Evolutionary conservation across 2,329 filamentous ascomycete species (phyloP).

Genomic region (Calcarisporium arbuscula): DNA sequence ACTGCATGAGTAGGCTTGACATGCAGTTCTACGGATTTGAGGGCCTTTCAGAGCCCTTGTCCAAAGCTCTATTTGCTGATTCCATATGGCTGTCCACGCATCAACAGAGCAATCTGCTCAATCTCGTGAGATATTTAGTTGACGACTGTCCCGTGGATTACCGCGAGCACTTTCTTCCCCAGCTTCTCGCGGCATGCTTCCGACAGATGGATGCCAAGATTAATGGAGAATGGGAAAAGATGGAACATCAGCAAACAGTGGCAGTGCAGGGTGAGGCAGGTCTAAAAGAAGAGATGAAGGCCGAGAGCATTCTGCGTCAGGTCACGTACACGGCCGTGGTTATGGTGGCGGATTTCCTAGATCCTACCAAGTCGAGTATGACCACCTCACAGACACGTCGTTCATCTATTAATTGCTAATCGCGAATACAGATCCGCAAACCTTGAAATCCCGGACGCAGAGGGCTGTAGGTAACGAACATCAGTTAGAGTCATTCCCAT

Average conservation of each 20-base stretch:
- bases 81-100: conserved; percentile 81
- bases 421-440: conserved; percentile 22
- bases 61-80: conserved; percentile 77
- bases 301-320: conserved; percentile 89
- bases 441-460: conserved; percentile 19
- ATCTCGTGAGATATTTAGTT: conserved; percentile 80
- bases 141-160: conserved; percentile 82
- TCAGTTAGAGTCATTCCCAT: conserved; percentile 38
- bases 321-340: conserved; percentile 88
- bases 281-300: conserved; percentile 94
- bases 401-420: background rate
- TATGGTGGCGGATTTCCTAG: conserved; percentile 84
- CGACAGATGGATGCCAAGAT: conserved; percentile 83
- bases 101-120: conserved; percentile 88
- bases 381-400: conserved; percentile 5
- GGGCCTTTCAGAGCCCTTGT: conserved; percentile 75
- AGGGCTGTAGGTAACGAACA: conserved; percentile 17
- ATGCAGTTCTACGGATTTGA: conserved; percentile 85
- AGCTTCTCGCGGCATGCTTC: conserved; percentile 76
- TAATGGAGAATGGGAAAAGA: conserved; percentile 75
- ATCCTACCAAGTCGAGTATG: conserved; percentile 63
- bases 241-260: conserved; percentile 57
- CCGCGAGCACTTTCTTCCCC: conserved; percentile 74
- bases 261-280: conserved; percentile 65
- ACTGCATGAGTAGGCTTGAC: conserved; percentile 83